These are phyloP conservation scores for Byssothecium circinans DNA, from an alignment of 2,329 filamentous ascomycete genomes.

Conservation along the genomic window DNA sequence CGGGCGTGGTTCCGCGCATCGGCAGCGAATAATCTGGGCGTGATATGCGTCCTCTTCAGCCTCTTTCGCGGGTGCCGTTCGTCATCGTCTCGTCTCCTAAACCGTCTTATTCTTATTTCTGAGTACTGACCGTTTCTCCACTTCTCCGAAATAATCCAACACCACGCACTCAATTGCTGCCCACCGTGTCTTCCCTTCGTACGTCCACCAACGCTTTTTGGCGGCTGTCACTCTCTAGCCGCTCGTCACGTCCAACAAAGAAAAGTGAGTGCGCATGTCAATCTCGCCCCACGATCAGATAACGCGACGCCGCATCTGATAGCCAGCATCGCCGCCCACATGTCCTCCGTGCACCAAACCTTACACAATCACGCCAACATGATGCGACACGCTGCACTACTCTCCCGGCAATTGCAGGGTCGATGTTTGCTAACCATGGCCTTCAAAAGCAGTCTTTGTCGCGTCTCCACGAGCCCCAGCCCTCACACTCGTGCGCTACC, in stretches of 20 bases:
- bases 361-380: conserved; percentile 10
- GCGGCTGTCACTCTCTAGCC: conserved; percentile 17
- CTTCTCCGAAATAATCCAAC: no score
- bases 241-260: conserved; percentile 13
- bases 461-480: conserved; percentile 17
- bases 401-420: conserved; percentile 2
- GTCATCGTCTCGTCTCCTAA: not conserved
- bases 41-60: not conserved
- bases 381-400: not conserved
- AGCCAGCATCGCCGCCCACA: conserved; percentile 9
- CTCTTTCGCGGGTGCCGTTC: no score
- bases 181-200: conserved; percentile 15
- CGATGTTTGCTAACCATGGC: conserved; percentile 30
- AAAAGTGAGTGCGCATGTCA: conserved; percentile 17
- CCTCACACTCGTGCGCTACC: conserved; percentile 13
- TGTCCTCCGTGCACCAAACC: conserved; percentile 10
- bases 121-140: no score
- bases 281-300: conserved; percentile 33
- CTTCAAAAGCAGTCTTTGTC: conserved; percentile 24
- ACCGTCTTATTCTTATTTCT: not conserved
- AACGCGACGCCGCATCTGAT: conserved; percentile 17
- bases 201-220: conserved; percentile 3
- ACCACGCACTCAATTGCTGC: not conserved
- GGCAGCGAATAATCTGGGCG: not conserved
- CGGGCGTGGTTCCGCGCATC: conserved; percentile 1